These are phyloP conservation scores for Trichomonascaceae sp. DNA, from an alignment of 1,139 yeast species.

Conservation along the genomic window DNA sequence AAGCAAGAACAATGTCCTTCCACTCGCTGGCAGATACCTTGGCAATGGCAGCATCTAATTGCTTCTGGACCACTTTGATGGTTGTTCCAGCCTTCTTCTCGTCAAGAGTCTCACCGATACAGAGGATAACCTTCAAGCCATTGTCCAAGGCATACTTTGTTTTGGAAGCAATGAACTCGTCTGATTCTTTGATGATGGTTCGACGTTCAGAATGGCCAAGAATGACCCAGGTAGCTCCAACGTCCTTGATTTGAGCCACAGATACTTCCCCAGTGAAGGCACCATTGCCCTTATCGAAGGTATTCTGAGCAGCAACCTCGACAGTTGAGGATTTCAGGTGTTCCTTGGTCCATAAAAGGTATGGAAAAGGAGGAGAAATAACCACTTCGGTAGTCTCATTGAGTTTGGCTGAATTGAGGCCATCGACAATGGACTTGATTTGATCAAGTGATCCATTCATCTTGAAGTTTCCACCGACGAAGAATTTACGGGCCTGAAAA, in stretches of 20 bases:
- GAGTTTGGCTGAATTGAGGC: slow-evolving; percentile 71
- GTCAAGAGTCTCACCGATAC: slow-evolving; percentile 96
- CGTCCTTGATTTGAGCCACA: slow-evolving; percentile 81
- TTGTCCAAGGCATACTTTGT: slow-evolving; percentile 87
- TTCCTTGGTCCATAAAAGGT: slow-evolving; percentile 70
- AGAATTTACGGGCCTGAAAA: slow-evolving; percentile 78
- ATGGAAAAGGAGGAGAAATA: slow-evolving; percentile 93
- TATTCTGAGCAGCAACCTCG: slow-evolving; percentile 83
- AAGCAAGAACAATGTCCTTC: slow-evolving; percentile 90
- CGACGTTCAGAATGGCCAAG: slow-evolving; percentile 99
- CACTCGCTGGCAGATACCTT: slow-evolving; percentile 67
- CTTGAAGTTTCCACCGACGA: slow-evolving; percentile 95
- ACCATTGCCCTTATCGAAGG: slow-evolving; percentile 81
- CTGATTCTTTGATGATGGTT: slow-evolving; percentile 82
- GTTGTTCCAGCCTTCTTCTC: slow-evolving; percentile 89
- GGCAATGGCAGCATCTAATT: slow-evolving; percentile 82
- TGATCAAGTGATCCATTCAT: slow-evolving; percentile 94
- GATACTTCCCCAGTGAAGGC: slow-evolving; percentile 98
- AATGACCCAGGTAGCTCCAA: slow-evolving; percentile 91
- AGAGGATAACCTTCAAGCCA: slow-evolving; percentile 84
- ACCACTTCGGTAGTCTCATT: slow-evolving; percentile 82
- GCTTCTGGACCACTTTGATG: slow-evolving; percentile 80
- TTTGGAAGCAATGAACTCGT: slow-evolving; percentile 90
- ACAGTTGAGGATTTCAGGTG: slow-evolving; percentile 66
- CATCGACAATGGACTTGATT: slow-evolving; percentile 73